phyloP scores from a whole-genome alignment of 2,329 filamentous ascomycete genomes.

The Aspergillus caelatus region DNA sequence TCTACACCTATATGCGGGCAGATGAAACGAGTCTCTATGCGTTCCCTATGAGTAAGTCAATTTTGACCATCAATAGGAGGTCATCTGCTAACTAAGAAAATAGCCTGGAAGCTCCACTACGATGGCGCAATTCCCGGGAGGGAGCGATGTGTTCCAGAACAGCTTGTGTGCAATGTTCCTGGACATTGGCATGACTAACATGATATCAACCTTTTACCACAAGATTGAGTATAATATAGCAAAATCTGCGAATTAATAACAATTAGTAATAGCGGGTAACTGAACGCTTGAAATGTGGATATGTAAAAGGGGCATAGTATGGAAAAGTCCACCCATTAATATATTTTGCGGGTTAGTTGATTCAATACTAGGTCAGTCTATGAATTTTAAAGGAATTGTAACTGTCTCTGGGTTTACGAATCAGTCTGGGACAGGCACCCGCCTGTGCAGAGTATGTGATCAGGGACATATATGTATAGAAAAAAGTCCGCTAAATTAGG shows the following conservation, averaged over 20 bases:
- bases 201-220: background rate
- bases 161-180: background rate
- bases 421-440: background rate
- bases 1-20: constrained; percentile 65
- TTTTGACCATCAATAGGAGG: rapidly evolving
- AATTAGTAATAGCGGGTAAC: no score
- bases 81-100: background rate
- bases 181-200: background rate
- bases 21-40: constrained; percentile 62
- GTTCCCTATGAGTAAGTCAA: constrained; percentile 47
- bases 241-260: background rate
- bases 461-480: no score
- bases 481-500: no score
- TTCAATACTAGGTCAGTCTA: background rate
- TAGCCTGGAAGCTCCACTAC: background rate
- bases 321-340: background rate
- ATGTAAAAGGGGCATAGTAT: background rate
- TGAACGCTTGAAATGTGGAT: background rate
- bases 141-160: background rate
- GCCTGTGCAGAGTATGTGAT: no score
- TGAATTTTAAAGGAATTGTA: background rate
- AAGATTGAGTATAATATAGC: background rate
- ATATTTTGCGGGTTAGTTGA: background rate
- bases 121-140: background rate
- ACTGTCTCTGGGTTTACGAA: background rate